A percentile compares a stretch with the other conserved stretches of the same genome.
phyloP scores from a whole-genome alignment of 1,284 basidiomycete species.

The Rhodotorula sp. region DNA sequence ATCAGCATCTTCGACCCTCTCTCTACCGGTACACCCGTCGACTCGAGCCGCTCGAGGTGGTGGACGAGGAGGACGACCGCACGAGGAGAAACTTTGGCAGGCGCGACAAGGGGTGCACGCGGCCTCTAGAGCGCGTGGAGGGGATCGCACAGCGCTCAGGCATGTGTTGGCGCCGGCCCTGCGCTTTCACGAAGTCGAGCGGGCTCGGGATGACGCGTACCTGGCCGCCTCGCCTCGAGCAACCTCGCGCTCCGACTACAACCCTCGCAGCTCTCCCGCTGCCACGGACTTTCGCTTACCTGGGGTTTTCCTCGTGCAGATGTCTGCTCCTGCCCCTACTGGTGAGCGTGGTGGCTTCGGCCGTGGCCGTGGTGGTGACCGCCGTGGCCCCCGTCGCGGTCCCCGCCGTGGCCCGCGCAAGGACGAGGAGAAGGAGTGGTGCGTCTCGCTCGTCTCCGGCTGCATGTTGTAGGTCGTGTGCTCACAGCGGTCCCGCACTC shows the following conservation, averaged over 20 bases:
- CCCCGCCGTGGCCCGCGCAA: constrained; percentile 94
- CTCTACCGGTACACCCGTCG: not conserved
- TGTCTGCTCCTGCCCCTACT: constrained; percentile 40
- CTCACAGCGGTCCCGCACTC: not conserved
- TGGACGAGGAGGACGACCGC: not conserved
- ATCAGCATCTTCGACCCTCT: no score
- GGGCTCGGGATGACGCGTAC: no score
- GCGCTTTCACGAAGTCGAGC: no score
- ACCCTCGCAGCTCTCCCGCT: constrained; percentile 18
- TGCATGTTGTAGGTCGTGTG: not conserved
- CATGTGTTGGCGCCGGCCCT: no score
- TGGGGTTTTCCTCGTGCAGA: constrained; percentile 4
- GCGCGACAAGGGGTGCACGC: not conserved
- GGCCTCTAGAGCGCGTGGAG: constrained; percentile 2
- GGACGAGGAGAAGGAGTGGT: constrained; percentile 99
- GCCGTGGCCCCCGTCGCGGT: constrained; percentile 77
- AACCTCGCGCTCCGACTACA: constrained; percentile 11
- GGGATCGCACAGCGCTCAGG: not conserved
- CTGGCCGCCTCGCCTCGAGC: not conserved
- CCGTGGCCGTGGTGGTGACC: constrained; percentile 79
- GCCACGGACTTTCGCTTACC: not conserved
- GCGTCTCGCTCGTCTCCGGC: constrained; percentile 51
- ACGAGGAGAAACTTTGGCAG: not conserved
- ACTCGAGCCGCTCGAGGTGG: no score
- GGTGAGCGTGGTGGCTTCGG: constrained; percentile 56